Base-by-base conservation (phyloP, 176 grass and related monocot species). In the Zoysia japonica region DNA sequence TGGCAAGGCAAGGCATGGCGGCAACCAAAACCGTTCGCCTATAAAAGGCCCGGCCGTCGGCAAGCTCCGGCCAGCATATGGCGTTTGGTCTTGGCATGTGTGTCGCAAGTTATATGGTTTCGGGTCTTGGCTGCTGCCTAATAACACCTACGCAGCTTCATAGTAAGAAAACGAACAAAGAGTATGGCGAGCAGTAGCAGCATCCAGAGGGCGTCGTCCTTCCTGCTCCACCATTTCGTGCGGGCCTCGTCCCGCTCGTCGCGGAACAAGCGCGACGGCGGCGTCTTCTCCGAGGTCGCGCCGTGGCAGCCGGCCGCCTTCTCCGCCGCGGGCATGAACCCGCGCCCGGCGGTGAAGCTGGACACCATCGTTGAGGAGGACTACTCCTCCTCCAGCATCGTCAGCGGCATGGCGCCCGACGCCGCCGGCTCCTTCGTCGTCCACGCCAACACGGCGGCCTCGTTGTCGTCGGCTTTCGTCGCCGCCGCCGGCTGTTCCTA, bases 311-410 rank as follows among this genome's bases (percentile, higher is more conserved):
- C 16, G 1, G 36, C 66, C 2, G 42, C 9, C 1, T 11, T 46
- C 14, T 19, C 66, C 13, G 35, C 37, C 5, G 42, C 20, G 7
- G 2, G 20, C 11, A n/a, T 7, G 56, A 7, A 5, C 6, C 67
- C 35, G 11, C 46, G 20, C 40, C 17, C 42, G 9, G 67, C 74
- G n/a, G 41, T 55, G n/a, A 88, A 65, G 82, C 82, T 88, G 42
- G 82, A 80, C 65, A 88, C 87, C 82, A 88, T 88, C 82, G 41
- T 76, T 9, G 87, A 88, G 77, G 87, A 88, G 68, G 87, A 88
- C 17, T 10, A 51, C 71, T 75, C 63, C 0, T 28, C 28, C 28
- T 28, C 28, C 28, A 28, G 28, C 3, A n/a, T 8, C 77, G 1
- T 43, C 47, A 2, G 0, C 64, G 0, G 2, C 49, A 17, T 63